phyloP scores from a whole-genome alignment of 441 rosid genomes.

The Pelargonium australe region DNA sequence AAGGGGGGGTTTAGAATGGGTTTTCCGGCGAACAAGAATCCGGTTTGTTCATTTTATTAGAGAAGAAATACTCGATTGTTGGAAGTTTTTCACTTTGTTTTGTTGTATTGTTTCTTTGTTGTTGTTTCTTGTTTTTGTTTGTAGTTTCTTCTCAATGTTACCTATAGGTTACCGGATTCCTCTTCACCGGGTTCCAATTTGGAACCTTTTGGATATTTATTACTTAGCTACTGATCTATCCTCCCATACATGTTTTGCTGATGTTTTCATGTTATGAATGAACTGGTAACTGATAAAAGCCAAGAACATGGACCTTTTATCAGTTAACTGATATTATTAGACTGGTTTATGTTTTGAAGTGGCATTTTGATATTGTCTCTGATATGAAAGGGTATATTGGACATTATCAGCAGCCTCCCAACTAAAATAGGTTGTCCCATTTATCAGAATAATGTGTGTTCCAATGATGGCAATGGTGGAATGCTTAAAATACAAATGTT shows the following conservation, averaged over 20 bases:
- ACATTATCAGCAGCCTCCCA: slow-evolving; percentile 2
- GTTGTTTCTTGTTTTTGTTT: slow-evolving; percentile 27
- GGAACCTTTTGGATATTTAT: slow-evolving; percentile 33
- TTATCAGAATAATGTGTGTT: slow-evolving; percentile 11
- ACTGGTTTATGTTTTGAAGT: too few species aligned
- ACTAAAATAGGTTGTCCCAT: slow-evolving; percentile 4
- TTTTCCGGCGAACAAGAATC: slow-evolving; percentile 81
- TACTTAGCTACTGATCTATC: slow-evolving; percentile 17
- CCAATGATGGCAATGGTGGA: slow-evolving; percentile 18
- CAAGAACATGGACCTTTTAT: too few species aligned
- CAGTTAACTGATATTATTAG: too few species aligned
- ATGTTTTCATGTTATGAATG: slow-evolving; percentile 10
- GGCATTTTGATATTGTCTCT: too few species aligned
- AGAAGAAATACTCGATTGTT: slow-evolving; percentile 31
- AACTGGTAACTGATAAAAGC: neutral
- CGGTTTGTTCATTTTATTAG: slow-evolving; percentile 42
- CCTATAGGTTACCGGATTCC: slow-evolving; percentile 53
- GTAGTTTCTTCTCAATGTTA: slow-evolving; percentile 35
- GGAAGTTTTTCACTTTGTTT: slow-evolving; percentile 19
- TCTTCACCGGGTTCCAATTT: slow-evolving; percentile 66
- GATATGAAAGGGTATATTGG: neutral
- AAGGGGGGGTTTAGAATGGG: slow-evolving; percentile 5
- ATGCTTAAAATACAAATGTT: slow-evolving; percentile 7
- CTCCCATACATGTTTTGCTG: slow-evolving; percentile 6
- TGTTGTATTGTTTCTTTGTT: slow-evolving; percentile 28